A percentile compares a stretch with the other conserved stretches of the same genome.
These are phyloP conservation scores for Mycena metata DNA, from an alignment of 768 basidiomycete genomes.

Conservation along the genomic window DNA sequence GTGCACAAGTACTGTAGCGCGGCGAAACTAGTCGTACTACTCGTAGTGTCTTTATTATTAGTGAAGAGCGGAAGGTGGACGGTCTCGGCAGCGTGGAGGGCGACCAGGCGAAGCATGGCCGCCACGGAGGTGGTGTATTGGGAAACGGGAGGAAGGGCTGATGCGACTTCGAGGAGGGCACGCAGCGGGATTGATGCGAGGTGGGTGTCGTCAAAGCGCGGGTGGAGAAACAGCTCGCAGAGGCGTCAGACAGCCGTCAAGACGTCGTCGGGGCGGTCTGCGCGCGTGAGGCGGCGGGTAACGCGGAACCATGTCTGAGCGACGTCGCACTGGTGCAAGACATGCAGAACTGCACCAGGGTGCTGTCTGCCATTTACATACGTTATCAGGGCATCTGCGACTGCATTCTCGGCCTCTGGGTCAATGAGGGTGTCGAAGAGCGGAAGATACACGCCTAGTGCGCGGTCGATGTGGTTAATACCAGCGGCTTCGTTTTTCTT, in stretches of 20 bases:
- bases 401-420: neutral
- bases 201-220: neutral
- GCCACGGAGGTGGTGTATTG: slow-evolving; percentile 16
- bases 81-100: slow-evolving; percentile 10
- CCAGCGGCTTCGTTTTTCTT: neutral
- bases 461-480: slow-evolving; percentile 24
- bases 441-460: slow-evolving; percentile 6
- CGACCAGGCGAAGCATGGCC: slow-evolving; percentile 24
- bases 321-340: slow-evolving; percentile 21
- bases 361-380: slow-evolving; percentile 19
- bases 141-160: slow-evolving; percentile 15
- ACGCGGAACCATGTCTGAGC: slow-evolving; percentile 11
- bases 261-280: slow-evolving; percentile 27
- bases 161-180: slow-evolving; percentile 7
- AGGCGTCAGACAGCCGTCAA: slow-evolving; percentile 23
- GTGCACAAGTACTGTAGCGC: slow-evolving; percentile 9
- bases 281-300: slow-evolving; percentile 11
- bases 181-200: slow-evolving; percentile 9
- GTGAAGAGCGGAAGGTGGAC: slow-evolving; percentile 11
- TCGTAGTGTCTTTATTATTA: neutral
- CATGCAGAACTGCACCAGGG: slow-evolving; percentile 10
- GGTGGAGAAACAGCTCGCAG: slow-evolving; percentile 21
- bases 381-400: slow-evolving; percentile 17
- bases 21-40: neutral
- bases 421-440: slow-evolving; percentile 3